Percentiles rank a stretch among this genome's conserved stretches.
These are phyloP conservation scores for Hirsutella minnesotensis DNA, from an alignment of 2,329 filamentous ascomycete species.

Conservation along the genomic window DNA sequence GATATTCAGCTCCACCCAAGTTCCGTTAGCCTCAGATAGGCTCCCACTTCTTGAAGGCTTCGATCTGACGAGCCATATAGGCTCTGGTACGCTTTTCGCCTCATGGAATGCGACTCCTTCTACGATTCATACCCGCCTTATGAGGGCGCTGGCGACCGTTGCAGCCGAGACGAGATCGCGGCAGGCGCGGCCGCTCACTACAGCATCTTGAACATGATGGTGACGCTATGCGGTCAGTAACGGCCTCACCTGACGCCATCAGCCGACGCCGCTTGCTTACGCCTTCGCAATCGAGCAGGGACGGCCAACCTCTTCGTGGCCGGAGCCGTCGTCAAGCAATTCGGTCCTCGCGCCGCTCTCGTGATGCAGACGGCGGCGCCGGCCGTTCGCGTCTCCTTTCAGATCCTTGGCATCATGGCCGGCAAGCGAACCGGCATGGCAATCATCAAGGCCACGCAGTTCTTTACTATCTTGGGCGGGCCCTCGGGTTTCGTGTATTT, in stretches of 20 bases:
- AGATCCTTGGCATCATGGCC: slow-evolving; percentile 51
- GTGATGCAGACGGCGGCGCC: slow-evolving; percentile 52
- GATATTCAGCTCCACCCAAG: slow-evolving; percentile 36
- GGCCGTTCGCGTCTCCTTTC: slow-evolving; percentile 48
- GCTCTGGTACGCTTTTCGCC: not conserved
- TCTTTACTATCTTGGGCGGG: slow-evolving; percentile 56
- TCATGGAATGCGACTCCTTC: slow-evolving; percentile 28
- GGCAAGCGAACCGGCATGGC: slow-evolving; percentile 52
- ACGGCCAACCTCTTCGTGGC: slow-evolving; percentile 56
- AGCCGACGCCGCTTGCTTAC: too few species aligned
- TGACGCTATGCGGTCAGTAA: slow-evolving; percentile 57
- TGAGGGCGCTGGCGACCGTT: slow-evolving; percentile 37
- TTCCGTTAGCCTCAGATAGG: slow-evolving; percentile 26
- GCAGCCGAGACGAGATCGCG: slow-evolving; percentile 49
- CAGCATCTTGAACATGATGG: slow-evolving; percentile 52
- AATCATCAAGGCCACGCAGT: slow-evolving; percentile 55
- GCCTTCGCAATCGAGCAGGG: too few species aligned
- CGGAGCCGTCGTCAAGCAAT: slow-evolving; percentile 53
- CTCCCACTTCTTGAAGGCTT: too few species aligned
- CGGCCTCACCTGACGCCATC: too few species aligned
- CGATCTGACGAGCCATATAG: not conserved
- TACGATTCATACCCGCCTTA: slow-evolving; percentile 46
- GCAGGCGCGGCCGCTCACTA: slow-evolving; percentile 52
- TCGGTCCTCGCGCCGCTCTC: slow-evolving; percentile 52
- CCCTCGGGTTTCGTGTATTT: slow-evolving; percentile 52